A percentile compares a stretch with the other conserved stretches of the same genome.
Evolutionary conservation across 2,329 filamentous ascomycete species (phyloP).

Genomic region (Clonostachys sp.): DNA sequence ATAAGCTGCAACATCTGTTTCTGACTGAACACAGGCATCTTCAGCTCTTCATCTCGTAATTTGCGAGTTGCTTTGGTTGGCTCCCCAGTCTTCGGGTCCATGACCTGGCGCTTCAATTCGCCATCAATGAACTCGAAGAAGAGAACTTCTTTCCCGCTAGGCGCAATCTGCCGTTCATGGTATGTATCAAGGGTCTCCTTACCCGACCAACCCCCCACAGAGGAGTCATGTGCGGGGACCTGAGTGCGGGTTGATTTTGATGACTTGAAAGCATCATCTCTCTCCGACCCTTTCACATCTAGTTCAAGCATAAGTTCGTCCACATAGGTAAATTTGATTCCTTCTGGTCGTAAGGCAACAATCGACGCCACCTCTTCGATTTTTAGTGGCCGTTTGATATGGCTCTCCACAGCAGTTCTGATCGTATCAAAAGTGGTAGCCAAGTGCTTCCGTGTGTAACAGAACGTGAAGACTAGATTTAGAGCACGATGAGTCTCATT

Average conservation of each 20-base stretch:
- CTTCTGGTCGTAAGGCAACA: slow-evolving; percentile 69
- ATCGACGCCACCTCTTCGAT: slow-evolving; percentile 81
- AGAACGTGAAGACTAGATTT: slow-evolving; percentile 93
- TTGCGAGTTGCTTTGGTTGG: slow-evolving; percentile 62
- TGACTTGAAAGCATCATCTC: slow-evolving; percentile 57
- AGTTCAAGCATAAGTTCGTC: slow-evolving; percentile 80
- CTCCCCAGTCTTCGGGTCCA: slow-evolving; percentile 68
- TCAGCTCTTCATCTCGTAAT: slow-evolving; percentile 73
- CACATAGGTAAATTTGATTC: slow-evolving; percentile 81
- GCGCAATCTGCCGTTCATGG: slow-evolving; percentile 3
- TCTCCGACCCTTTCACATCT: slow-evolving; percentile 65
- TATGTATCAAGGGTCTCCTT: slow-evolving; percentile 26
- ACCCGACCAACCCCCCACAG: slow-evolving; percentile 52
- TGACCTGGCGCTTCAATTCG: slow-evolving; percentile 78
- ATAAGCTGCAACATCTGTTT: slow-evolving; percentile 88
- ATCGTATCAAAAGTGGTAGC: slow-evolving; percentile 90
- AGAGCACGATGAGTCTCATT: slow-evolving; percentile 77
- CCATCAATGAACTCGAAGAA: slow-evolving; percentile 92
- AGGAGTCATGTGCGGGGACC: slow-evolving; percentile 46
- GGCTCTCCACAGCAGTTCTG: slow-evolving; percentile 75
- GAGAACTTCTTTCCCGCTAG: slow-evolving; percentile 61
- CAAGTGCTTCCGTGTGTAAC: slow-evolving; percentile 86
- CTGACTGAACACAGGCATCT: slow-evolving; percentile 89
- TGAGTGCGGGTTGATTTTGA: slow-evolving; percentile 40
- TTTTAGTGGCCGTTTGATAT: slow-evolving; percentile 66